Evolutionary conservation across 2,329 filamentous ascomycete species (phyloP), one percentile per base, ranked within the genome.

Genomic region (Aspergillus brunneoviolaceus): DNA sequence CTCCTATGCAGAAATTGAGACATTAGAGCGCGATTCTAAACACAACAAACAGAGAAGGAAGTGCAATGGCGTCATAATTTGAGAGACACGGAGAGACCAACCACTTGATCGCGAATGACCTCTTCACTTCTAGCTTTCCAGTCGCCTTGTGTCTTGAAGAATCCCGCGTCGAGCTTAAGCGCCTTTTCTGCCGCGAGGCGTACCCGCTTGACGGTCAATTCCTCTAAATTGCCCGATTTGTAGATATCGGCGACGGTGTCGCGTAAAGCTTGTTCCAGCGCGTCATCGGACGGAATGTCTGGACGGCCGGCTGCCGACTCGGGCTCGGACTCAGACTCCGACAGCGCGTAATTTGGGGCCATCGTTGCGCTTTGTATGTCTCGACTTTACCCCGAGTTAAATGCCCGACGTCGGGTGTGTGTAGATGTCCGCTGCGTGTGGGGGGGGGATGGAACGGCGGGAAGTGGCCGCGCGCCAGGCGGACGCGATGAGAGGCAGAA

Each of bases 161-260:
- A 87, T 2, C 79, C 84, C 5, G 75, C 74, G 7, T 80, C 75
- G 23, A 88, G 73, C 33, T 77, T 79, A 11, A 88, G 71, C 52
- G 79, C 71, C 59, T 80, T 73, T 69, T 87, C 85, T 4, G 80
- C 81, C 25, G 79, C 79, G 31, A 76, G 68, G 52, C 86, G 82
- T 54, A 87, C 81, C 57, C 78, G 78, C 63, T 85, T 87, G 55
- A 87, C 77, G 0, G 85, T 87, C 62, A 87, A 72, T 54, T 85
- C 79, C 5, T 85, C 80, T 33, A 74, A 70, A 21, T 83, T 77
- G 7, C 74, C 76, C 1, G 69, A 65, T 29, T 70, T 67, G 65
- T 70, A 76, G 51, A 77, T 68, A n/a, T 66, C 63, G 14, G 69
- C 69, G 33, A 79, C 77, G 14, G 72, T 69, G 57, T 76, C 70